Evolutionary conservation across 2,329 filamentous ascomycete genomes (phyloP), one percentile per base, ranked within the genome.

Genomic region (Penicillium janthinellum): DNA sequence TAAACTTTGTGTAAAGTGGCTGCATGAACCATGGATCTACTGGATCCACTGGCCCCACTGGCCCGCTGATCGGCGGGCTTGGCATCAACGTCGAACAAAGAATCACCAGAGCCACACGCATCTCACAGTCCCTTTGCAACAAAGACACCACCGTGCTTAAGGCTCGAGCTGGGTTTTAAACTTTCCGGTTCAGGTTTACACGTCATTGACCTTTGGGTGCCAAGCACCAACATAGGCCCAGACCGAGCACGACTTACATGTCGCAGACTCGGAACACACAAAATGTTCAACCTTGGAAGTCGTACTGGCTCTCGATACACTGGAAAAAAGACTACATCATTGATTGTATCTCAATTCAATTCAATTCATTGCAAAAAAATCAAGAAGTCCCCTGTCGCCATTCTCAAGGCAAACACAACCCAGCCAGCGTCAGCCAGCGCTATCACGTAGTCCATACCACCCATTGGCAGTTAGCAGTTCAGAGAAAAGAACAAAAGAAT

Each of bases 61-160:
- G 25, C 22, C 52, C 52, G 34, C 41, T 5, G 52, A 54, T 54
- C 41, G 31, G 2, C 52, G 14, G 52, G n/a, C 52, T 54, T 54
- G 41, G 52, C 52, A 37, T 54, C 52, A 37, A 54, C 39, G 52
- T 54, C 52, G 8, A 47, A 54, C 52, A 54, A 54, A 54, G 52
- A 54, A 54, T 12, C 38, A 4, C 4, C n/a, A 7, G 5, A 15
- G 8, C 25, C 25, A 12, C 17, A 25, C 4, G n/a, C 31, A 44
- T 35, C 48, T 8, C 34, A 38, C 28, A 28, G 25, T 7, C 15
- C 25, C 14, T 28, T 35, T 15, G 0, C 2, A 45, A 22, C 28
- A 54, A 54, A 45, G 41, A 45, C 22, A 17, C 7, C 28, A 31
- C 28, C 14, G 6, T 31, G 17, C 25, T 4, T 4, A 5, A 41